These are phyloP conservation scores for Cicer yamashitae DNA, from an alignment of 306 rosid species.

Conservation along the genomic window DNA sequence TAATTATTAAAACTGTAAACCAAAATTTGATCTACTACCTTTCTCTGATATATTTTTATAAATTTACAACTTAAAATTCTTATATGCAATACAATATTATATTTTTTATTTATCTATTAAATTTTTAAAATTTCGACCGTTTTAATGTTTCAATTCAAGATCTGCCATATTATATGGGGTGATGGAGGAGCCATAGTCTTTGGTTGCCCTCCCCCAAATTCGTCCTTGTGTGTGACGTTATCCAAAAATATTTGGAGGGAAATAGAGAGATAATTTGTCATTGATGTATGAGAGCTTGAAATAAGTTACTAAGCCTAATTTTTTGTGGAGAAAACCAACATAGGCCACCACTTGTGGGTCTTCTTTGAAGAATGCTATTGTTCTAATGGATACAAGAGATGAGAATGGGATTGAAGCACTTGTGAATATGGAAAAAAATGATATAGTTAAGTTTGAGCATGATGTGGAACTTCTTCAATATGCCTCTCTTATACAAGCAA, in stretches of 20 bases:
- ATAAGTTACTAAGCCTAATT: neutral
- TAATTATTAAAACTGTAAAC: too few relatives aligned
- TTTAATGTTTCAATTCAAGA: too few relatives aligned
- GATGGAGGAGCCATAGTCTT: too few relatives aligned
- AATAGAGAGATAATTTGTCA: neutral
- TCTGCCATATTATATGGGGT: too few relatives aligned
- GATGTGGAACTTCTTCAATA: slow-evolving; percentile 37
- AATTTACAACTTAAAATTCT: too few relatives aligned
- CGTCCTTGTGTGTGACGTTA: slow-evolving; percentile 10
- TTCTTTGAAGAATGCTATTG: neutral
- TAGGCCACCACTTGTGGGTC: slow-evolving; percentile 44
- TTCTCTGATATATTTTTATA: too few relatives aligned
- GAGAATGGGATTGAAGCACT: slow-evolving; percentile 55
- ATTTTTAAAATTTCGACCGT: too few relatives aligned
- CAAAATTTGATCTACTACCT: too few relatives aligned
- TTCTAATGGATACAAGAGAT: slow-evolving; percentile 49
- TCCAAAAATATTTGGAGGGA: slow-evolving; percentile 27
- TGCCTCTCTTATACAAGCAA: slow-evolving; percentile 23
- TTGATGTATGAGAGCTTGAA: slow-evolving; percentile 25
- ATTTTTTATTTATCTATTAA: too few relatives aligned
- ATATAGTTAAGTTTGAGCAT: slow-evolving; percentile 44
- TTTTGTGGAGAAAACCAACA: slow-evolving; percentile 62
- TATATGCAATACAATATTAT: too few relatives aligned
- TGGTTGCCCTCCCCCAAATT: too few relatives aligned
- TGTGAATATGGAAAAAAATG: slow-evolving; percentile 48